A percentile compares a stretch with the other conserved stretches of the same genome.
Evolutionary conservation across 345 rosid species (phyloP).

Genomic region (Iberis pinnata): DNA sequence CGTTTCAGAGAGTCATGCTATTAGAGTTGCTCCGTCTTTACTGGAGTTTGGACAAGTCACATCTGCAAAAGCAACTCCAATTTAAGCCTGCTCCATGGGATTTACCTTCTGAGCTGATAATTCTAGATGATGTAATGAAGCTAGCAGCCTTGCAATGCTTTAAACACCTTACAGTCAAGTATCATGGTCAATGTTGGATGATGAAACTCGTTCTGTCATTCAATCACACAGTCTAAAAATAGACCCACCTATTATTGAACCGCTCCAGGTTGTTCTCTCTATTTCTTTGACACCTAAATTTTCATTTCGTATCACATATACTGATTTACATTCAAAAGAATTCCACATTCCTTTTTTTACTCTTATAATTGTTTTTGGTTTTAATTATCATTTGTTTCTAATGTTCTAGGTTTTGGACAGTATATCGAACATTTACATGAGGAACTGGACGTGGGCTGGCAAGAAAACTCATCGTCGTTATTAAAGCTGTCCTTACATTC

Average conservation of each 20-base stretch:
- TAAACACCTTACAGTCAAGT: constrained; percentile 54
- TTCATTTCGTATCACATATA: too few relatives aligned
- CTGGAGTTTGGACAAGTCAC: constrained; percentile 91
- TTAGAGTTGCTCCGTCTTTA: constrained; percentile 83
- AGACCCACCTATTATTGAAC: constrained; percentile 41
- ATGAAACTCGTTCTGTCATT: constrained; percentile 58
- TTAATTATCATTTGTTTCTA: constrained; percentile 15
- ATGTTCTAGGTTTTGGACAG: constrained; percentile 63
- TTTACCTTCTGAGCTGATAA: constrained; percentile 61
- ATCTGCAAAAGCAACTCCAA: constrained; percentile 96
- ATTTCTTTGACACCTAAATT: constrained; percentile 13
- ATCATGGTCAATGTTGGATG: constrained; percentile 44
- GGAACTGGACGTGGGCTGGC: constrained; percentile 82
- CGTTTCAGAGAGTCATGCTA: too few relatives aligned
- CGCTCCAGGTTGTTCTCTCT: constrained; percentile 55
- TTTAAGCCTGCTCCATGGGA: constrained; percentile 73
- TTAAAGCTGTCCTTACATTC: constrained; percentile 75
- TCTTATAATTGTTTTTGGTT: constrained; percentile 1
- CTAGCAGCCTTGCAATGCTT: constrained; percentile 66
- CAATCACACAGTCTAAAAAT: constrained; percentile 38
- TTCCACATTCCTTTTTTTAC: constrained; percentile 8
- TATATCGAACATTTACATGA: constrained; percentile 54
- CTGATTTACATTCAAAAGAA: too few relatives aligned
- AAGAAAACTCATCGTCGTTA: constrained; percentile 73
- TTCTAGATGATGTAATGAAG: constrained; percentile 71